Evolutionary conservation across 2,329 filamentous ascomycete genomes (phyloP), one percentile per base, ranked within the genome.

Genomic region (Aspergillus unguis): DNA sequence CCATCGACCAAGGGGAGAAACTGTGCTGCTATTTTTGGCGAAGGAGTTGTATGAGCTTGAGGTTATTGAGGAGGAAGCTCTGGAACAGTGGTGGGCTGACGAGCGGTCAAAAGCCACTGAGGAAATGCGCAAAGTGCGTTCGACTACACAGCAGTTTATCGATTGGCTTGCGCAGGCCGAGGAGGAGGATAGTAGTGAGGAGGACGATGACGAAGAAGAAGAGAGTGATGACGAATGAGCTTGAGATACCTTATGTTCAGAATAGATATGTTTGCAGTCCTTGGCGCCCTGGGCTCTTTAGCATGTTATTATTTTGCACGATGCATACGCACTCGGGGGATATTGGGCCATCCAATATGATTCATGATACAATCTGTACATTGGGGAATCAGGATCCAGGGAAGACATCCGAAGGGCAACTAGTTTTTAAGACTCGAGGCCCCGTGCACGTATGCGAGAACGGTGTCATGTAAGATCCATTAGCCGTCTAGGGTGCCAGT

Each of bases 1-100:
- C 29, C 83, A 85, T 52, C 77, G 82, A 44, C 77, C 79, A 43
- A 85, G 83, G 56, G 85, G 84, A 3, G 81, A 86, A 65, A 72
- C 77, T 35, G 80, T 96, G 7, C 80, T 97, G 32, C 80, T 92
- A 3, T 89, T 86, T 36, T 77, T 90, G 62, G 82, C 90, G 60
- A 94, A 95, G 74, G 88, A 91, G 70, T 77, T 97, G 47, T 95
- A 95, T 67, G 84, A 88, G 59, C 73, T 88, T 44, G 94, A 97
- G 59, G 80, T 95, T 11, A 74, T 96, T 1, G 90, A 96, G 67
- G 90, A 96, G 65, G 92, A 96, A 38, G 91, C 88, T 0, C 88
- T 96, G 60, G 75, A 92, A 63, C 81, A 82, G 44, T 99, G 94
- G 94, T 97, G 92, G 92, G 82, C 78, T 23, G 87, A 95, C 68